phyloP scores from a whole-genome alignment of 1,139 yeast genomes.

The Suhomyces bolitotheri region DNA sequence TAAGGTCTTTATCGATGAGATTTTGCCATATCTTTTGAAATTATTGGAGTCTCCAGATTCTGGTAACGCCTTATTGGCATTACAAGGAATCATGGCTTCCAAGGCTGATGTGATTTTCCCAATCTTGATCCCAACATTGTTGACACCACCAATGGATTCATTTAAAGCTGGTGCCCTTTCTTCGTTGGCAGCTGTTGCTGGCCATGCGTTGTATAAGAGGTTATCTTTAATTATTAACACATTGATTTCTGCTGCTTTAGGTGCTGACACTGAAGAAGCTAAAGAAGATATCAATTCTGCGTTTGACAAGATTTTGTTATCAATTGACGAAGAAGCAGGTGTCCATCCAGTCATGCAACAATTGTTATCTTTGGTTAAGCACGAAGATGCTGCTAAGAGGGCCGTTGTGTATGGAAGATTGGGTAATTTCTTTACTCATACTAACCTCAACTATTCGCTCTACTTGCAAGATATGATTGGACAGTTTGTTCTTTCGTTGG shows the following conservation, averaged over 20 bases:
- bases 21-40: slow-evolving; percentile 78
- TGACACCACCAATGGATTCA: slow-evolving; percentile 77
- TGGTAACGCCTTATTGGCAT: slow-evolving; percentile 80
- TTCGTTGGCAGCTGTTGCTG: slow-evolving; percentile 89
- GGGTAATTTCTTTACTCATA: slow-evolving; percentile 66
- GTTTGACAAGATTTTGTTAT: slow-evolving; percentile 65
- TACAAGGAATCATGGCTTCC: slow-evolving; percentile 89
- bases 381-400: slow-evolving; percentile 70
- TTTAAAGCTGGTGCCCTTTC: slow-evolving; percentile 88
- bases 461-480: slow-evolving; percentile 77
- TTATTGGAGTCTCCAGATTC: slow-evolving; percentile 69
- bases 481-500: slow-evolving; percentile 69
- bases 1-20: slow-evolving; percentile 80
- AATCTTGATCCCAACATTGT: slow-evolving; percentile 80
- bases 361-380: slow-evolving; percentile 70
- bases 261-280: slow-evolving; percentile 35
- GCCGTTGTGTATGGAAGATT: slow-evolving; percentile 68
- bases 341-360: slow-evolving; percentile 84
- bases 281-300: slow-evolving; percentile 50
- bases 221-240: slow-evolving; percentile 71
- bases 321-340: slow-evolving; percentile 79
- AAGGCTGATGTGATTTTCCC: slow-evolving; percentile 94
- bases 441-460: slow-evolving; percentile 67
- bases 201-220: slow-evolving; percentile 74
- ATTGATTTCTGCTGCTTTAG: slow-evolving; percentile 61